Conservation (phyloP, 192 early-diverging fungal species). For the Backusella macrospora region DNA sequence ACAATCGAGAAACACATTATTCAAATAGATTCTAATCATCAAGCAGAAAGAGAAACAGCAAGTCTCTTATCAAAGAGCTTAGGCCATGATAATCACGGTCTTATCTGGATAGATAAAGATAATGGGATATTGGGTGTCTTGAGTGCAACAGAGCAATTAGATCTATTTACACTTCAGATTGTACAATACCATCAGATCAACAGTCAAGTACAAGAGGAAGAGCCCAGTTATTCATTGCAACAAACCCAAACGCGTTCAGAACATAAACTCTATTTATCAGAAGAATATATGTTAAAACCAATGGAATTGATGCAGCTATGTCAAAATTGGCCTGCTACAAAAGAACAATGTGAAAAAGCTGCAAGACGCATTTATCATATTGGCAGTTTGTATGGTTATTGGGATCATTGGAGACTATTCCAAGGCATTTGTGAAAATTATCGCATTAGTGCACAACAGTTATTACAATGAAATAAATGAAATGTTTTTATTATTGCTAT, state of each 20-base stretch:
- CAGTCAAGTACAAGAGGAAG: neutral
- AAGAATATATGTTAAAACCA: neutral
- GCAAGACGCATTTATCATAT: slow-evolving; percentile 23
- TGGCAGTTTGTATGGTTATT: slow-evolving; percentile 31
- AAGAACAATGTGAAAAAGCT: neutral
- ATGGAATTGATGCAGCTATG: slow-evolving; percentile 21
- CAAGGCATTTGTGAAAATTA: slow-evolving; percentile 32
- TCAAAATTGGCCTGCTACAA: slow-evolving; percentile 24
- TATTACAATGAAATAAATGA: slow-evolving; percentile 9
- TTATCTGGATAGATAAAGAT: neutral
- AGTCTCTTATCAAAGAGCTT: slow-evolving; percentile 4
- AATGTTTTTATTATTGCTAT: neutral
- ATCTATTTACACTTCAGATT: slow-evolving; percentile 17
- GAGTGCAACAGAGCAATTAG: neutral
- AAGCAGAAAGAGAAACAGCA: neutral
- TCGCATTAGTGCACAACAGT: slow-evolving; percentile 22
- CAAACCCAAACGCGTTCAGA: neutral
- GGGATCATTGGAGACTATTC: slow-evolving; percentile 27
- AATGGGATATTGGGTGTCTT: slow-evolving; percentile 9
- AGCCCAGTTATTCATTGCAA: neutral
- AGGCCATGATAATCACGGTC: slow-evolving; percentile 2
- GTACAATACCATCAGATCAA: slow-evolving; percentile 11
- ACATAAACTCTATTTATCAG: neutral
- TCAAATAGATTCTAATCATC: slow-evolving; percentile 7
- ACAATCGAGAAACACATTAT: slow-evolving; percentile 29